Conservation (phyloP, 2,329 filamentous ascomycete species). For the Arthrobotrys entomopaga region DNA sequence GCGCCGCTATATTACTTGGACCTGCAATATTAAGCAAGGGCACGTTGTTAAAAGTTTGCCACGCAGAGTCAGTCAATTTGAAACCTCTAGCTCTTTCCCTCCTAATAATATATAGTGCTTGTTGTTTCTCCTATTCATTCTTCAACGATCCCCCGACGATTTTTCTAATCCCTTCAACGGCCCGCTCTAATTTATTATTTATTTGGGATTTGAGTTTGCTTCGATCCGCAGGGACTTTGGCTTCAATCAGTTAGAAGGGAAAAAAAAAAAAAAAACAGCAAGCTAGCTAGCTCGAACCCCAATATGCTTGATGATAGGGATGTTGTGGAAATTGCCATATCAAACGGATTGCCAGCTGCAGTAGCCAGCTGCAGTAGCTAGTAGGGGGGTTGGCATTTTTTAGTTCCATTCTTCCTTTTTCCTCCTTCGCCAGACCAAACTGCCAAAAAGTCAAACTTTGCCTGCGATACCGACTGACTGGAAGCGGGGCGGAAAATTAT, state of each 20-base stretch:
- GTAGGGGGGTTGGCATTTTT: no score
- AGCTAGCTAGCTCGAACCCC: conserved; percentile 16
- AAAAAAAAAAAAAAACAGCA: no score
- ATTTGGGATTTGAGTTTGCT: conserved; percentile 19
- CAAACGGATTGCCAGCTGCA: conserved; percentile 39
- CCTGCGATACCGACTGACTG: conserved; percentile 43
- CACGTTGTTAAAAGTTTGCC: conserved; percentile 42
- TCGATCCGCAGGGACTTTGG: conserved; percentile 6
- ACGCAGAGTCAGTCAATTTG: conserved; percentile 54
- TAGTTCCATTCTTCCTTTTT: conserved; percentile 2
- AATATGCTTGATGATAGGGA: conserved; percentile 26
- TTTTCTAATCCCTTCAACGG: conserved; percentile 22
- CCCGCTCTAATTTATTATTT: not conserved
- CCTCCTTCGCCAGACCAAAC: conserved; percentile 29
- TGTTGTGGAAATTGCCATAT: conserved; percentile 44
- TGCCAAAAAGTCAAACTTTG: conserved; percentile 6
- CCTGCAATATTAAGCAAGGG: conserved; percentile 33
- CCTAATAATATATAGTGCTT: conserved; percentile 4
- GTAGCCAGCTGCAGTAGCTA: conserved; percentile 31
- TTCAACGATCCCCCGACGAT: conserved; percentile 33
- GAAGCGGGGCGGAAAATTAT: conserved; percentile 54
- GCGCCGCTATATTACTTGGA: conserved; percentile 14
- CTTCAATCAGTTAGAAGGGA: conserved; percentile 22
- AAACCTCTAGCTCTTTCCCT: conserved; percentile 34
- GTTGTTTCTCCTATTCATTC: conserved; percentile 33